These are phyloP conservation scores for Candida chilensis DNA, from an alignment of 805 yeast species.

Conservation along the genomic window DNA sequence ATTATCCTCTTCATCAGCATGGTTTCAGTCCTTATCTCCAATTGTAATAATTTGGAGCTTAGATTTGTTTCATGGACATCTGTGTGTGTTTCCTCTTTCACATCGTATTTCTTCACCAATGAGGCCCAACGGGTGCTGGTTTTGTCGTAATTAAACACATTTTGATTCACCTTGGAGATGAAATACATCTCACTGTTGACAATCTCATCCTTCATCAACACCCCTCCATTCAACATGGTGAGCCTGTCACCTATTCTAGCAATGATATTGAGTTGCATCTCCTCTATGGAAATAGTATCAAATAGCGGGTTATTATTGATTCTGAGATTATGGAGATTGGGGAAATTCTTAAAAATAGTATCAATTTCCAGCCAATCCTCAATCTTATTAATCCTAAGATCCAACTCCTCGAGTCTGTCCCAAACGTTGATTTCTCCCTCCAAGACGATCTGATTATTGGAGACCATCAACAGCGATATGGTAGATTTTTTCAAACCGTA, in stretches of 20 bases:
- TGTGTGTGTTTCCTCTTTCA: slow-evolving; percentile 4
- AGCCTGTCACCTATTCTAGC: slow-evolving; percentile 33
- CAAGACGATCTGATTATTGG: slow-evolving; percentile 21
- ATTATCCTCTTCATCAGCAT: slow-evolving; percentile 5
- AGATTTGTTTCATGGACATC: too few species aligned
- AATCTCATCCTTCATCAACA: slow-evolving; percentile 35
- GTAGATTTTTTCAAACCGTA: not conserved
- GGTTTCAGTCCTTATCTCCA: not conserved
- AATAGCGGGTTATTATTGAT: slow-evolving; percentile 47
- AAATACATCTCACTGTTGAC: slow-evolving; percentile 62
- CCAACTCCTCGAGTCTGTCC: slow-evolving; percentile 29
- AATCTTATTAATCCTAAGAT: slow-evolving; percentile 44
- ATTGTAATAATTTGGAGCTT: too few species aligned
- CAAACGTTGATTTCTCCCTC: not conserved
- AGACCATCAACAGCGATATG: slow-evolving; percentile 18
- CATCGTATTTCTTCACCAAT: slow-evolving; percentile 13
- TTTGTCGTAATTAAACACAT: slow-evolving; percentile 8
- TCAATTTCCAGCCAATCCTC: slow-evolving; percentile 41
- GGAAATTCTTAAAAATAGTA: slow-evolving; percentile 21
- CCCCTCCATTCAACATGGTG: slow-evolving; percentile 48
- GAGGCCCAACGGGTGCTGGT: slow-evolving; percentile 13
- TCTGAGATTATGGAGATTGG: slow-evolving; percentile 34
- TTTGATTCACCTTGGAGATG: slow-evolving; percentile 35
- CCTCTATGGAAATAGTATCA: slow-evolving; percentile 15
- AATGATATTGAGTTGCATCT: slow-evolving; percentile 25